phyloP scores from a whole-genome alignment of 2,329 filamentous ascomycete species.

The Pseudopithomyces chartarum region DNA sequence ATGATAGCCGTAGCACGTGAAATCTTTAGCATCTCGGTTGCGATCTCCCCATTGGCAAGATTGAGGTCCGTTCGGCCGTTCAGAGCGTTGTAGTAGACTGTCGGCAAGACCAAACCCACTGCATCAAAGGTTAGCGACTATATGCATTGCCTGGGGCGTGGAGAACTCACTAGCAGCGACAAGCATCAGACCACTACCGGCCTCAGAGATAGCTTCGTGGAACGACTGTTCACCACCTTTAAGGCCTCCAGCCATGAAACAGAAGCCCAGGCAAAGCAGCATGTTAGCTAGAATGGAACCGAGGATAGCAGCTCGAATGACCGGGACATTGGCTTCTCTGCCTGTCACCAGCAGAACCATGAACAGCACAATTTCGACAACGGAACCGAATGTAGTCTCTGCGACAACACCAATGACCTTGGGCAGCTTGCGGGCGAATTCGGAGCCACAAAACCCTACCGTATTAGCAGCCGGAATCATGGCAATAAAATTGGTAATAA shows the following conservation, averaged over 20 bases:
- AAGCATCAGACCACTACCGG: slow-evolving; percentile 75
- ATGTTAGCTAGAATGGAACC: slow-evolving; percentile 84
- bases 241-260: slow-evolving; percentile 79
- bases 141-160: slow-evolving; percentile 43
- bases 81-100: slow-evolving; percentile 58
- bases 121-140: slow-evolving; percentile 21
- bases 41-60: slow-evolving; percentile 61
- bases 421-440: slow-evolving; percentile 74
- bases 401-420: slow-evolving; percentile 70
- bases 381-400: slow-evolving; percentile 67
- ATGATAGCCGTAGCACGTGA: slow-evolving; percentile 74
- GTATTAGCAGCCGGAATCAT: slow-evolving; percentile 80
- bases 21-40: slow-evolving; percentile 63
- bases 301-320: slow-evolving; percentile 82
- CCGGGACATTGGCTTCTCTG: slow-evolving; percentile 56
- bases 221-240: slow-evolving; percentile 71
- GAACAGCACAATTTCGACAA: slow-evolving; percentile 84
- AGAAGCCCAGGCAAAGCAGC: slow-evolving; percentile 77
- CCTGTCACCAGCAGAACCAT: slow-evolving; percentile 69
- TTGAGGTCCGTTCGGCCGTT: slow-evolving; percentile 35
- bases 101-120: slow-evolving; percentile 56
- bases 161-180: slow-evolving; percentile 67
- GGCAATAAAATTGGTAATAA: slow-evolving; percentile 73
- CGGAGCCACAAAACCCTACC: slow-evolving; percentile 74
- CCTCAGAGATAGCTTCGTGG: slow-evolving; percentile 76